Evolutionary conservation across 2,329 filamentous ascomycete species (phyloP).

Genomic region (Juglanconis sp.): DNA sequence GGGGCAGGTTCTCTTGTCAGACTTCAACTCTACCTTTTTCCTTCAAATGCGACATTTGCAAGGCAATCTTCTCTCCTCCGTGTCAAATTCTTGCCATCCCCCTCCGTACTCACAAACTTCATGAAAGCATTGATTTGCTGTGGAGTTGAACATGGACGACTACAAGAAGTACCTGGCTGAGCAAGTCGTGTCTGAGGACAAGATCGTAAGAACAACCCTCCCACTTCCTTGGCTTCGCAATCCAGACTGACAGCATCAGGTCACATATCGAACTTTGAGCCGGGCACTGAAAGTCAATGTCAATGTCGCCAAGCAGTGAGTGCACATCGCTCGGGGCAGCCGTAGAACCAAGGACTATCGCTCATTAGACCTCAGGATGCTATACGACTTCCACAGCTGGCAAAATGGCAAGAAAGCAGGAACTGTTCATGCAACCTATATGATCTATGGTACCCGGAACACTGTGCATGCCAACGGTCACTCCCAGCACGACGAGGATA

Average conservation of each 20-base stretch:
- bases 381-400: slow-evolving; percentile 77
- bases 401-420: slow-evolving; percentile 73
- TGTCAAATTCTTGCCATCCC: not conserved
- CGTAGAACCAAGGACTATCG: not conserved
- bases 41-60: not conserved
- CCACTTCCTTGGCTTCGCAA: slow-evolving; percentile 3
- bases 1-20: not conserved
- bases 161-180: slow-evolving; percentile 72
- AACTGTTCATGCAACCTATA: slow-evolving; percentile 87
- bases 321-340: slow-evolving; percentile 8
- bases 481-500: slow-evolving; percentile 53
- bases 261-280: slow-evolving; percentile 84
- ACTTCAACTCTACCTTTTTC: not conserved
- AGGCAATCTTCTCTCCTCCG: not conserved
- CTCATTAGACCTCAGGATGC: slow-evolving; percentile 56
- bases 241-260: slow-evolving; percentile 43
- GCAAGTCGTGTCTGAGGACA: slow-evolving; percentile 72
- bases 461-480: slow-evolving; percentile 26
- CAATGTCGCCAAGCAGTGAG: slow-evolving; percentile 84
- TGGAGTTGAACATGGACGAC: slow-evolving; percentile 46
- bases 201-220: slow-evolving; percentile 53
- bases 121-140: not conserved
- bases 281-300: slow-evolving; percentile 79
- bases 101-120: not conserved
- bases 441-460: slow-evolving; percentile 69